Evolutionary conservation across 805 yeast species (phyloP).

Genomic region (Suhomyces canberraensis): DNA sequence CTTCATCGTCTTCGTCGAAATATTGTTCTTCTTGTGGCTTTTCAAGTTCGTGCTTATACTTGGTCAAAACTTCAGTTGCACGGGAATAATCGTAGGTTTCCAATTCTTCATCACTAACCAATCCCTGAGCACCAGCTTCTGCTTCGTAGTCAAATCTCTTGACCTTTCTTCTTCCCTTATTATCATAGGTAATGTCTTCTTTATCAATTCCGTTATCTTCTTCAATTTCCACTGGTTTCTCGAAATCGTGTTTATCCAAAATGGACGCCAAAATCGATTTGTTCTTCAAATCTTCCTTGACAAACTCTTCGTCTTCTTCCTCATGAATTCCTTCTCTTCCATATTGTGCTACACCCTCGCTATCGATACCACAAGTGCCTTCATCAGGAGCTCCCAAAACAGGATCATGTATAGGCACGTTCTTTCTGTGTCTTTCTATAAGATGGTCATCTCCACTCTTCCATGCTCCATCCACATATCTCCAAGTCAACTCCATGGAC

Average conservation of each 20-base stretch:
- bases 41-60: conserved; percentile 8
- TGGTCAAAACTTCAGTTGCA: conserved; percentile 13
- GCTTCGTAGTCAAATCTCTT: conserved; percentile 33
- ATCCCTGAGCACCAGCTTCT: conserved; percentile 18
- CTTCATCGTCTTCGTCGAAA: conserved; percentile 40
- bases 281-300: conserved; percentile 25
- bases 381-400: conserved; percentile 7
- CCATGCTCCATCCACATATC: conserved; percentile 69
- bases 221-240: conserved; percentile 34
- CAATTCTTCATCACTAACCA: conserved; percentile 5
- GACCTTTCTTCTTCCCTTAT: conserved; percentile 35
- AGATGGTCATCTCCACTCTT: conserved; percentile 75
- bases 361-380: conserved; percentile 23
- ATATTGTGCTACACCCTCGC: conserved; percentile 22
- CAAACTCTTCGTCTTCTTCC: conserved; percentile 8
- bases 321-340: conserved; percentile 14
- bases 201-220: conserved; percentile 30
- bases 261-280: conserved; percentile 33
- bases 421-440: conserved; percentile 49
- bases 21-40: conserved; percentile 28
- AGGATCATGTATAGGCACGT: conserved; percentile 7
- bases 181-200: conserved; percentile 34
- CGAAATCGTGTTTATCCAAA: conserved; percentile 32
- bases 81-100: conserved; percentile 4
- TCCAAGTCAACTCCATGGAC: conserved; percentile 58